A percentile compares a stretch with the other conserved stretches of the same genome.
phyloP scores from a whole-genome alignment of 2,329 filamentous ascomycete species.

The Bipolaris bicolor region DNA sequence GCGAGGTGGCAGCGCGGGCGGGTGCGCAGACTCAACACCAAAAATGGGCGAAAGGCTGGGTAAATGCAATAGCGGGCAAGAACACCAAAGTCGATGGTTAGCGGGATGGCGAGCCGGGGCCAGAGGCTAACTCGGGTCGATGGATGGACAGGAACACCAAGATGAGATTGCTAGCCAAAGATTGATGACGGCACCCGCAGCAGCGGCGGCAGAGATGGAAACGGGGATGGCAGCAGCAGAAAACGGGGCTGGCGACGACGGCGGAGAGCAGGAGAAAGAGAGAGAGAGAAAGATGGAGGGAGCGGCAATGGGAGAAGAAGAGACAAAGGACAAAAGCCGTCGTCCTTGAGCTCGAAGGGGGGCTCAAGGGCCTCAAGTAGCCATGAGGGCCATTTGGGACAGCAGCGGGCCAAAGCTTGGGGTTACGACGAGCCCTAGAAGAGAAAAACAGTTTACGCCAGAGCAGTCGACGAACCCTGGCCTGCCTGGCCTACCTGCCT shows the following conservation, averaged over 20 bases:
- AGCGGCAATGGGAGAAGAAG: slow-evolving; percentile 21
- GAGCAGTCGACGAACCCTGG: slow-evolving; percentile 29
- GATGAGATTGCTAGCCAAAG: slow-evolving; percentile 28
- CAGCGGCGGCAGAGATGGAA: slow-evolving; percentile 35
- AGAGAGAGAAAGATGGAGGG: slow-evolving; percentile 26
- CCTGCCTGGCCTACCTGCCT: neutral
- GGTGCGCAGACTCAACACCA: slow-evolving; percentile 44
- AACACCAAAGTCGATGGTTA: slow-evolving; percentile 44
- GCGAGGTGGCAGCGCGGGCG: slow-evolving; percentile 17
- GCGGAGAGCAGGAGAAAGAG: slow-evolving; percentile 22
- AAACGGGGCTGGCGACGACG: slow-evolving; percentile 26
- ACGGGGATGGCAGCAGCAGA: slow-evolving; percentile 14
- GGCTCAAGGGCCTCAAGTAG: slow-evolving; percentile 31
- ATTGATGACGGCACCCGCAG: slow-evolving; percentile 38
- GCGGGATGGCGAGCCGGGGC: slow-evolving; percentile 25
- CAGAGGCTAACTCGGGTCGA: slow-evolving; percentile 22
- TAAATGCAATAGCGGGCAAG: slow-evolving; percentile 35
- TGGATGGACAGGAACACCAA: slow-evolving; percentile 41
- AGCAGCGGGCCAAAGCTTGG: slow-evolving; percentile 41
- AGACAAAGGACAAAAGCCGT: slow-evolving; percentile 31
- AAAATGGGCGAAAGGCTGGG: slow-evolving; percentile 31
- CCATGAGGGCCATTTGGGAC: slow-evolving; percentile 43
- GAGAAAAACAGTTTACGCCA: slow-evolving; percentile 41
- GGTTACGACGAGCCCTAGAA: slow-evolving; percentile 42
- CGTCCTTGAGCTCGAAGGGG: slow-evolving; percentile 19